Base-by-base conservation (phyloP, 2,329 filamentous ascomycete species). In the Aspergillus calidoustus region DNA sequence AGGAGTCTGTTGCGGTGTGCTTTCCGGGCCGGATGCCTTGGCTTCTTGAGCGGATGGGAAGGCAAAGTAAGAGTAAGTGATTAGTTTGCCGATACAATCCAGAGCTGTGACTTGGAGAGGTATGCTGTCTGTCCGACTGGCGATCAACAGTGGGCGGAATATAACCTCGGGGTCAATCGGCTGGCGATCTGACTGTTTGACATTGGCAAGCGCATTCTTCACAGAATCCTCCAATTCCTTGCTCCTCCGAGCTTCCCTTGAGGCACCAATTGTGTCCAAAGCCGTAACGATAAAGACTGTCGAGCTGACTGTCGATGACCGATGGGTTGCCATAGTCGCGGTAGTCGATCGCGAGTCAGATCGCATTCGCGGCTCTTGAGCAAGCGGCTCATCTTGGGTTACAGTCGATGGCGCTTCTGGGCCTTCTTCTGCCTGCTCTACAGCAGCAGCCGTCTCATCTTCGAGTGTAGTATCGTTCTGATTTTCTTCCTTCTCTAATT, bases 61-160 rank as follows among this genome's bases (percentile, higher is more conserved):
- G 53, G 94, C 94, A 78, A 99, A 98, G 83, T 98, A 98, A 19
- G 95, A 97, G 77, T 97, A 99, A 72, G 94, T 97, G 75, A 98
- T 98, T 65, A 99, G 88, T 82, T 99, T 99, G 72, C 96, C 95
- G 71, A 99, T 97, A 79, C 94, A 98, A 79, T 99, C 95, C 72
- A 99, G 87, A 7, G 95, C 93, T 43, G 91, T 91, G 23, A 93
- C 96, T 63, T 93, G 91, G 51, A 99, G 84, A 61, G 92, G 88
- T 57, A 94, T 89, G 71, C 92, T 97, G 70, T 89, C 87, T 9
- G 92, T 90, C 75, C 93, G 92, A 41, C 93, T 94, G 52, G 96
- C 95, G 47, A 98, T 85, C 74, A 96, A 91, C 34, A 99, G 81
- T 15, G 95, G 95, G 67, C 90, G 89, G 74, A 99, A 99, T 69